phyloP scores from a whole-genome alignment of 2,329 filamentous ascomycete genomes.

The Colletotrichum salicis region DNA sequence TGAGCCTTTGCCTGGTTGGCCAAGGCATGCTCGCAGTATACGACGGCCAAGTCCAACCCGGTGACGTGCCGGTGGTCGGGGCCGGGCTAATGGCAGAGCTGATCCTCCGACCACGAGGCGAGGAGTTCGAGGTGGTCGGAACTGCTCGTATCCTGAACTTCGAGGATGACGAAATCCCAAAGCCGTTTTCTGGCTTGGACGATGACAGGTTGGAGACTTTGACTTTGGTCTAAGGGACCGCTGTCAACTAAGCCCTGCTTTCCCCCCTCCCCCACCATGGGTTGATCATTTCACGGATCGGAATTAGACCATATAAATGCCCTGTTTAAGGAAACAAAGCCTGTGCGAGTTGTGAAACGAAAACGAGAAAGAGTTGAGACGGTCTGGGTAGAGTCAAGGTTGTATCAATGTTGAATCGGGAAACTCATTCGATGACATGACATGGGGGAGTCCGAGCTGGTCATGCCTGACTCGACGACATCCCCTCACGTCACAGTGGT shows the following conservation, averaged over 20 bases:
- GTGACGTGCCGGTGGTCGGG: neutral
- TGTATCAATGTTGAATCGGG: slow-evolving; percentile 21
- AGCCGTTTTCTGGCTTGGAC: neutral
- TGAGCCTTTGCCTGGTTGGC: neutral
- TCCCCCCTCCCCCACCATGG: neutral
- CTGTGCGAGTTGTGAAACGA: slow-evolving; percentile 28
- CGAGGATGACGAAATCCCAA: neutral
- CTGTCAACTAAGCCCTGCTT: neutral
- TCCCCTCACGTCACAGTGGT: neutral
- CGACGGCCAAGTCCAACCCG: neutral
- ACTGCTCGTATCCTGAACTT: neutral
- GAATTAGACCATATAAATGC: neutral
- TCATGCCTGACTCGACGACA: neutral
- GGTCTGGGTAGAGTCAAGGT: slow-evolving; percentile 17
- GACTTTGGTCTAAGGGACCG: neutral
- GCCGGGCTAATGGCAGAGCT: neutral
- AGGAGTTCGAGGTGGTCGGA: neutral
- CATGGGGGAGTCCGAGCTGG: slow-evolving; percentile 12
- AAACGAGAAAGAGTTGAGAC: slow-evolving; percentile 29
- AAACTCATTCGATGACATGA: slow-evolving; percentile 15
- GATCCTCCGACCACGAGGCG: neutral
- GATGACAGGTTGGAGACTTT: neutral
- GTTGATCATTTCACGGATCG: neutral
- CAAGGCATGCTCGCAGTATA: neutral
- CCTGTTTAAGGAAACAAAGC: slow-evolving; percentile 15